These are phyloP conservation scores for Neonectria punicea DNA, from an alignment of 2,329 filamentous ascomycete species.

Conservation along the genomic window DNA sequence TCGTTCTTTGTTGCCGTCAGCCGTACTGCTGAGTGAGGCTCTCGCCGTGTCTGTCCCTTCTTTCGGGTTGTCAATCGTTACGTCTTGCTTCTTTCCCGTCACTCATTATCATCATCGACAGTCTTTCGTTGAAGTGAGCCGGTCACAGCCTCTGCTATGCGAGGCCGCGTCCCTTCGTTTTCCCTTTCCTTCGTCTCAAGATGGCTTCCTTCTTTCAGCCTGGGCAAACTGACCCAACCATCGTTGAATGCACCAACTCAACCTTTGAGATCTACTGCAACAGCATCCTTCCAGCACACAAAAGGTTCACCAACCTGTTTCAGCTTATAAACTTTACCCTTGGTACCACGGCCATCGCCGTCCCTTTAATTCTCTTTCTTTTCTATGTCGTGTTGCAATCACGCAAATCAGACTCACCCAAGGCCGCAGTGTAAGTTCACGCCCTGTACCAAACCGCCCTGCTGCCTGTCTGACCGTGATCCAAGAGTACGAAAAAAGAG, in stretches of 20 bases:
- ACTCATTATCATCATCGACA: not conserved
- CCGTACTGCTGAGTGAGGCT: not conserved
- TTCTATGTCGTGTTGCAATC: slow-evolving; percentile 1
- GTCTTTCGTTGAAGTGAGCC: not conserved
- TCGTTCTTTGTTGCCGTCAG: not conserved
- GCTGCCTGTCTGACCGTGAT: not conserved
- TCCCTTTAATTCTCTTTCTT: slow-evolving; percentile 16
- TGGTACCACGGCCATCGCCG: slow-evolving; percentile 9
- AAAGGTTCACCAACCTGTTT: slow-evolving; percentile 7
- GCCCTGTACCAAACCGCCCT: not conserved
- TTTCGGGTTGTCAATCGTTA: slow-evolving; percentile 6
- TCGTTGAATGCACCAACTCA: slow-evolving; percentile 7
- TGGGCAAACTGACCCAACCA: slow-evolving; percentile 11
- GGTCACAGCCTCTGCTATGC: slow-evolving; percentile 8
- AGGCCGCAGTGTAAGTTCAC: not conserved
- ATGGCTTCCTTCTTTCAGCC: slow-evolving; percentile 27
- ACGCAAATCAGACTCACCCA: not conserved
- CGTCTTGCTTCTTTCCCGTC: not conserved
- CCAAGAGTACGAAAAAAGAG: not conserved
- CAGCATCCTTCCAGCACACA: slow-evolving; percentile 5
- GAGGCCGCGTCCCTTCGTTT: slow-evolving; percentile 13
- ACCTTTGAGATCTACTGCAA: slow-evolving; percentile 21
- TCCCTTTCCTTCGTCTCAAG: not conserved
- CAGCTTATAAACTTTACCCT: slow-evolving; percentile 17
- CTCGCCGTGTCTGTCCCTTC: not conserved